Evolutionary conservation across 768 basidiomycete species (phyloP), one percentile per base, ranked within the genome.

Genomic region (Roridomyces roridus): DNA sequence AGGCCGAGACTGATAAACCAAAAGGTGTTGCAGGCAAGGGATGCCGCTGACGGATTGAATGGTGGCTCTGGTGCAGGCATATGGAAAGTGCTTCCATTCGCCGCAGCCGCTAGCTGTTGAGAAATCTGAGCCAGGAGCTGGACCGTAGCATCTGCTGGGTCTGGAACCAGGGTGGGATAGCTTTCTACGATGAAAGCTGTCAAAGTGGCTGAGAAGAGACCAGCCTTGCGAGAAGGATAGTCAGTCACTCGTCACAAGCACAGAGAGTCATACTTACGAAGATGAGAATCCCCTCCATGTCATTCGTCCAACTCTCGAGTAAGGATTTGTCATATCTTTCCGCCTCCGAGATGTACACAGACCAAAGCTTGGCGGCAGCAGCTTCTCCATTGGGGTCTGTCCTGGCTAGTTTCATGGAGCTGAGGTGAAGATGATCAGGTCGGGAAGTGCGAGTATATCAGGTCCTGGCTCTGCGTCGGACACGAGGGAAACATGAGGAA

Each of bases 201-300:
- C 14, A 53, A 23, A 37, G 21, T 53, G 2, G 51, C 51, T 18
- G 51, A 53, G n/a, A 53, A 45, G 12, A 53, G 42, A 53, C 42
- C 51, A 6, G 51, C 52, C 52, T 54, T n/a, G n/a, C n/a, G n/a
- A n/a, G n/a, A n/a, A n/a, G n/a, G n/a, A n/a, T n/a, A n/a, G n/a
- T n/a, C n/a, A n/a, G n/a, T n/a, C n/a, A n/a, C n/a, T n/a, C n/a
- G n/a, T n/a, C n/a, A n/a, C n/a, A n/a, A n/a, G n/a, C n/a, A n/a
- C n/a, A n/a, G n/a, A n/a, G n/a, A n/a, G n/a, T n/a, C n/a, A n/a
- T n/a, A n/a, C n/a, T n/a, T 25, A 23, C 42, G 28, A n/a, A n/a
- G n/a, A n/a, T n/a, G n/a, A n/a, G n/a, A n/a, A n/a, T n/a, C n/a
- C n/a, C n/a, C n/a, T n/a, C n/a, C n/a, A n/a, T n/a, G n/a, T n/a